Evolutionary conservation across 1,284 basidiomycete species (phyloP), one percentile per base, ranked within the genome.

Genomic region (Rhodotorula sp.): DNA sequence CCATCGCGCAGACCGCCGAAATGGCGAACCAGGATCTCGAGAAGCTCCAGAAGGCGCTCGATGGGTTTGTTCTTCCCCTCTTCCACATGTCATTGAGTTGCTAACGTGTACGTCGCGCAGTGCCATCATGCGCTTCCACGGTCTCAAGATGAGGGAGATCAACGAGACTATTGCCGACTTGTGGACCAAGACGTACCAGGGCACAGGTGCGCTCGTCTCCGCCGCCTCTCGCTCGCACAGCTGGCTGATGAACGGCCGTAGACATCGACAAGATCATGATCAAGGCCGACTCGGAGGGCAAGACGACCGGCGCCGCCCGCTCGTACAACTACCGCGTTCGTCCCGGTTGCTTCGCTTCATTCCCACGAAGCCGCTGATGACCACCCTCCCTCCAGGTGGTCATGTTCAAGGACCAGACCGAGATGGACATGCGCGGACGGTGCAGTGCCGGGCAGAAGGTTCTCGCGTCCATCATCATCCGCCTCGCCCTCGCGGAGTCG

Each of bases 111-210:
- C 28, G n/a, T 11, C 40, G 58, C 11, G 24, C 71, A 94, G 92
- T 76, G 95, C 94, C 55, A 98, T 99, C 81, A 94, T 99, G 90
- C 91, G 91, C 80, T 99, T 96, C 78, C 96, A 99, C 78, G 84
- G 89, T n/a, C 85, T 97, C 78, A 99, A 99, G 82, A 98, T 99
- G 96, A 92, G 94, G 80, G 96, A 99, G 84, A 94, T 99, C 78
- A 99, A 99, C 78, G 92, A 95, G 77, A 94, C 88, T 30, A 96
- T 96, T 87, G 88, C 89, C 67, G 91, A 93, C 78, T 81, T 99
- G 3, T 99, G 96, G 96, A 94, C 92, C 79, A 95, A 94, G 83
- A 99, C 95, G 2, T 99, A 99, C 81, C 95, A 99, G 80, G 96
- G 96, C 72, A 98, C 93, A 72, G 93, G 92, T 93, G 70, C 65